Percentiles rank a stretch among this genome's conserved stretches.
Evolutionary conservation across 495 filamentous ascomycete species (phyloP).

Genomic region (Penicillium ucsense): DNA sequence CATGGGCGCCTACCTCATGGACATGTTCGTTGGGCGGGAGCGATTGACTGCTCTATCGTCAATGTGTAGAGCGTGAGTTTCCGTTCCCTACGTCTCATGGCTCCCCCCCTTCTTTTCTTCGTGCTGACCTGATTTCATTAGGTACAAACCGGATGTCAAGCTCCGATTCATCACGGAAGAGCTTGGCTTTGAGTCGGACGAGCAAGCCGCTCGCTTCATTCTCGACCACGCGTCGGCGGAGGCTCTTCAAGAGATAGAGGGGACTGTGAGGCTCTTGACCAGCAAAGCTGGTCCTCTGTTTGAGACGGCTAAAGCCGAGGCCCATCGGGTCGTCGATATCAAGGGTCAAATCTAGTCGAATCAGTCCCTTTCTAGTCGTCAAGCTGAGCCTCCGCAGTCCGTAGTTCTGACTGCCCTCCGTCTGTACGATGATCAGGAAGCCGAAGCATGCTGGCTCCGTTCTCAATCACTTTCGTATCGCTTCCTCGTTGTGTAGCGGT

Average conservation of each 20-base stretch:
- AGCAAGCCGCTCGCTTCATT: slow-evolving; percentile 83
- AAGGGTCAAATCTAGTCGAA: slow-evolving; percentile 77
- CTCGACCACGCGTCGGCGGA: slow-evolving; percentile 63
- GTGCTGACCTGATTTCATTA: slow-evolving; percentile 19
- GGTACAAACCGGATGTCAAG: slow-evolving; percentile 83
- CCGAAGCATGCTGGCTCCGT: too few species aligned
- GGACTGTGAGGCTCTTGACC: slow-evolving; percentile 63
- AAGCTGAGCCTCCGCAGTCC: too few species aligned
- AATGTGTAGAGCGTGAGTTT: slow-evolving; percentile 84
- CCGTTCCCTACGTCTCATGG: not conserved
- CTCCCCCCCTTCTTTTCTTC: not conserved
- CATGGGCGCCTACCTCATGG: slow-evolving; percentile 97
- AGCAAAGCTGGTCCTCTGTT: slow-evolving; percentile 63
- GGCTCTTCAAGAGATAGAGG: slow-evolving; percentile 69
- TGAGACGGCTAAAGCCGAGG: slow-evolving; percentile 57
- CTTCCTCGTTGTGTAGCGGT: too few species aligned
- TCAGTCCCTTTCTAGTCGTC: not conserved
- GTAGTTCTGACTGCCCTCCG: too few species aligned
- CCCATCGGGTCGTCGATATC: slow-evolving; percentile 84
- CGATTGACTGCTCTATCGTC: slow-evolving; percentile 78
- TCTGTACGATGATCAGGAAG: too few species aligned
- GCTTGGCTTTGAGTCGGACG: slow-evolving; percentile 87
- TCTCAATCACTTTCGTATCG: too few species aligned
- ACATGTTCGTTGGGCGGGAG: slow-evolving; percentile 95
- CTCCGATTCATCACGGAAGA: slow-evolving; percentile 91